A percentile compares a stretch with the other conserved stretches of the same genome.
Conservation (phyloP, 495 filamentous ascomycete species). For the Letharia columbiana region DNA sequence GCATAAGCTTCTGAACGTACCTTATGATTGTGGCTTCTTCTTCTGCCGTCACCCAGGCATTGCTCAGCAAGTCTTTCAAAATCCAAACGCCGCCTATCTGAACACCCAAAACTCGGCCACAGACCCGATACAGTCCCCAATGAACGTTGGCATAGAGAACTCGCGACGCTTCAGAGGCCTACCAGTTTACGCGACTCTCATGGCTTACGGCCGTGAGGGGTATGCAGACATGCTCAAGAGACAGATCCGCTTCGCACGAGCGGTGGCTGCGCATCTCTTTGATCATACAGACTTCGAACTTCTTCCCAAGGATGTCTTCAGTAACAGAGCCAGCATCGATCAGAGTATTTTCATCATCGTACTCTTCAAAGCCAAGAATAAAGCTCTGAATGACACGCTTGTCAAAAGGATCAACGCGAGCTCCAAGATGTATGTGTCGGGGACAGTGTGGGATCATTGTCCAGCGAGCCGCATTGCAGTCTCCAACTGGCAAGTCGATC, state of each 20-base stretch:
- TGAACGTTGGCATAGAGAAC: constrained; percentile 88
- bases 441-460: constrained; percentile 63
- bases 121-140: constrained; percentile 59
- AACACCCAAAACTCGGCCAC: constrained; percentile 32
- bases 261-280: constrained; percentile 53
- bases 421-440: constrained; percentile 71
- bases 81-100: constrained; percentile 81
- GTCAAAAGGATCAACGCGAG: constrained; percentile 64
- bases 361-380: constrained; percentile 67
- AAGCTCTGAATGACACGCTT: constrained; percentile 54
- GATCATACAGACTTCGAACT: constrained; percentile 54
- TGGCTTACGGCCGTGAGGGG: constrained; percentile 65
- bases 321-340: constrained; percentile 29
- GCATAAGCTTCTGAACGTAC: constrained; percentile 92
- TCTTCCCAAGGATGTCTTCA: constrained; percentile 43
- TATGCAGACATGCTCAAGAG: constrained; percentile 61
- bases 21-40: constrained; percentile 91
- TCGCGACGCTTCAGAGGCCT: constrained; percentile 83
- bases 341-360: constrained; percentile 63
- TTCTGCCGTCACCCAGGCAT: constrained; percentile 54
- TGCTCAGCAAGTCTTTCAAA: constrained; percentile 60
- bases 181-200: constrained; percentile 73
- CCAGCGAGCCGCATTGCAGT: constrained; percentile 74
- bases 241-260: constrained; percentile 62
- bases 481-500: constrained; percentile 67